A percentile compares a stretch with the other conserved stretches of the same genome.
Evolutionary conservation across 2,329 filamentous ascomycete genomes (phyloP).

Genomic region (Ampelomyces quisqualis): DNA sequence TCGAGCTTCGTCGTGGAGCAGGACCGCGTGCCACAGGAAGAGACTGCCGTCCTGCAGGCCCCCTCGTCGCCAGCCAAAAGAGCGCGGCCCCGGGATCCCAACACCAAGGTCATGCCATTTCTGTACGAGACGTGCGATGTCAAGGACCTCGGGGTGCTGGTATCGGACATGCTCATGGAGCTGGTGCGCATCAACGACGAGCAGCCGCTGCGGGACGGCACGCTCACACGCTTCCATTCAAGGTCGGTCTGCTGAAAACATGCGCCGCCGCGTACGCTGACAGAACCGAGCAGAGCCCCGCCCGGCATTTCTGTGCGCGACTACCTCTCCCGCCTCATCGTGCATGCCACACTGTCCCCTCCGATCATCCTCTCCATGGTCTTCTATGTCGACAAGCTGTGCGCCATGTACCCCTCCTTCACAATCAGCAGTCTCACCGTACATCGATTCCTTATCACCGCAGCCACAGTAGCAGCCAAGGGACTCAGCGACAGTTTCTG

Average conservation of each 20-base stretch:
- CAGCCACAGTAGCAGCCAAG: slow-evolving; percentile 92
- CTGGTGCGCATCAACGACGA: slow-evolving; percentile 90
- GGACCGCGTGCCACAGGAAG: slow-evolving; percentile 15
- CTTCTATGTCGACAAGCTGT: slow-evolving; percentile 95
- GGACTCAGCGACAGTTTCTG: slow-evolving; percentile 95
- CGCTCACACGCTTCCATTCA: slow-evolving; percentile 92
- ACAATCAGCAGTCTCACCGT: slow-evolving; percentile 96
- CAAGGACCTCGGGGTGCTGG: slow-evolving; percentile 84
- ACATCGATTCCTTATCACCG: slow-evolving; percentile 94
- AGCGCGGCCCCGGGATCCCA: slow-evolving; percentile 42
- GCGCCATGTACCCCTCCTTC: slow-evolving; percentile 87
- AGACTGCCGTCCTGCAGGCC: slow-evolving; percentile 17
- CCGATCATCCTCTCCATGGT: slow-evolving; percentile 98
- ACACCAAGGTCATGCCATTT: slow-evolving; percentile 62
- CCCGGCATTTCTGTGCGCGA: slow-evolving; percentile 93
- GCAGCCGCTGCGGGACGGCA: slow-evolving; percentile 79
- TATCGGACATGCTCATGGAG: slow-evolving; percentile 94
- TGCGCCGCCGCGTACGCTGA: slow-evolving; percentile 8
- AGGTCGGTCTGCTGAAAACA: slow-evolving; percentile 56
- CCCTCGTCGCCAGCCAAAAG: slow-evolving; percentile 36
- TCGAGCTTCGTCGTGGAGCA: slow-evolving; percentile 12
- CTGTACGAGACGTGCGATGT: slow-evolving; percentile 80
- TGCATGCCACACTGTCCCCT: slow-evolving; percentile 89
- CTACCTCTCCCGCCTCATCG: slow-evolving; percentile 88
- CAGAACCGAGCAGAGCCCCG: slow-evolving; percentile 57